Base-by-base conservation (phyloP, 345 rosid genomes). In the Cardamine chenopodiifolia region DNA sequence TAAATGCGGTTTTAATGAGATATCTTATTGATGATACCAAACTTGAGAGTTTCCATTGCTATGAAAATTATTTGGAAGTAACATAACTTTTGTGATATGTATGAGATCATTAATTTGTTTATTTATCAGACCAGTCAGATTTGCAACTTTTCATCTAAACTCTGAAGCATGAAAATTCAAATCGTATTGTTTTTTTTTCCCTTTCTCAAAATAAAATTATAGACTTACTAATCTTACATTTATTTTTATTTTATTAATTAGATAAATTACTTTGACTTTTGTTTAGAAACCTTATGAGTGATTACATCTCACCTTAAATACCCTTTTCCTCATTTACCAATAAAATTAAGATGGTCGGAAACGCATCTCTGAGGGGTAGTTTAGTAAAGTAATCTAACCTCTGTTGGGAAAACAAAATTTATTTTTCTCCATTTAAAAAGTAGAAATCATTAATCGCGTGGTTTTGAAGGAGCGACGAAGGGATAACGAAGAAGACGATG, bases 91-190 rank as follows among this genome's bases (percentile, higher is more conserved):
- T 70, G 31, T 54, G 26, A 56, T 58, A n/a, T 42, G 31, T 7
- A 90, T 93, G 18, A 60, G 48, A 60, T 60, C 2, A 35, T 34
- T 59, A 34, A 11, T 58, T 34, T 18, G 63, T 34, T 34, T 57
- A 57, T 31, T 0, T n/a, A 31, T 26, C 15, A 5, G 23, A 32
- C 25, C n/a, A 8, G 42, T 31, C 7, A 31, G 22, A 31, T 17
- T 54, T 56, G 61, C 25, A 58, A 34, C 2, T n/a, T 22, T 29
- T 4, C 17, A 15, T 29, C 37, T 55, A n/a, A 9, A 48, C 2
- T 44, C 49, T 0, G 3, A 48, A 48, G 12, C 53, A 7, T 48
- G 89, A 86, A 81, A 13, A 13, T 13, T 14, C 45, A 4, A 13
- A 10, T 9, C 3, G 4, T 40, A 14, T 4, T 11, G n/a, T 12